Evolutionary conservation across 1,284 basidiomycete genomes (phyloP).

Genomic region (Ustilago loliicola): DNA sequence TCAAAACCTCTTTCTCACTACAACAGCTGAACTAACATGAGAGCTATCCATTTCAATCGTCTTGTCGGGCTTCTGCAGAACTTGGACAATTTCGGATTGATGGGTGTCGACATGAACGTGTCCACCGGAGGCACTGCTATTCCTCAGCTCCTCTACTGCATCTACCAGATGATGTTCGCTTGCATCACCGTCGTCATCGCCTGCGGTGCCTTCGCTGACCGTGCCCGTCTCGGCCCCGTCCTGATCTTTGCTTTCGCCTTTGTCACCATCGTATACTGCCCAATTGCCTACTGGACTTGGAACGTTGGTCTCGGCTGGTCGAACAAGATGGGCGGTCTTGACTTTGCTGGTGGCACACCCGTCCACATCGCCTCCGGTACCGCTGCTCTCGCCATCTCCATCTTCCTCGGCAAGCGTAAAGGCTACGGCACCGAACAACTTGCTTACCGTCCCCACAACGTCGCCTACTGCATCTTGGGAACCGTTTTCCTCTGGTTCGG

Average conservation of each 20-base stretch:
- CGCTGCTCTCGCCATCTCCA: constrained; percentile 68
- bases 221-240: constrained; percentile 85
- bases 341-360: constrained; percentile 72
- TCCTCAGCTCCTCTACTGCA: constrained; percentile 85
- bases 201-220: constrained; percentile 91
- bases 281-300: constrained; percentile 70
- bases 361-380: constrained; percentile 72
- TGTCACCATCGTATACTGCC: constrained; percentile 87
- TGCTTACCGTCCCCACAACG: constrained; percentile 71
- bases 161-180: constrained; percentile 92
- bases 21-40: not conserved
- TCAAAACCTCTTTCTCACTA: not conserved
- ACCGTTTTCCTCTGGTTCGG: constrained; percentile 72
- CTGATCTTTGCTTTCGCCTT: constrained; percentile 88
- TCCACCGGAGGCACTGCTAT: constrained; percentile 74
- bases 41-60: not conserved
- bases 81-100: constrained; percentile 83
- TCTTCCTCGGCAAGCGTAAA: constrained; percentile 71
- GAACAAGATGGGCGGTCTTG: constrained; percentile 70
- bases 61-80: constrained; percentile 70
- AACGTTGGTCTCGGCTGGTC: constrained; percentile 67
- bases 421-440: constrained; percentile 72
- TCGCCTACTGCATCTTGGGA: constrained; percentile 71
- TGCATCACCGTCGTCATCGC: constrained; percentile 78
- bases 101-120: constrained; percentile 81